Evolutionary conservation across 2,329 filamentous ascomycete species (phyloP), one percentile per base, ranked within the genome.

Genomic region (Pseudonectria foliicola): DNA sequence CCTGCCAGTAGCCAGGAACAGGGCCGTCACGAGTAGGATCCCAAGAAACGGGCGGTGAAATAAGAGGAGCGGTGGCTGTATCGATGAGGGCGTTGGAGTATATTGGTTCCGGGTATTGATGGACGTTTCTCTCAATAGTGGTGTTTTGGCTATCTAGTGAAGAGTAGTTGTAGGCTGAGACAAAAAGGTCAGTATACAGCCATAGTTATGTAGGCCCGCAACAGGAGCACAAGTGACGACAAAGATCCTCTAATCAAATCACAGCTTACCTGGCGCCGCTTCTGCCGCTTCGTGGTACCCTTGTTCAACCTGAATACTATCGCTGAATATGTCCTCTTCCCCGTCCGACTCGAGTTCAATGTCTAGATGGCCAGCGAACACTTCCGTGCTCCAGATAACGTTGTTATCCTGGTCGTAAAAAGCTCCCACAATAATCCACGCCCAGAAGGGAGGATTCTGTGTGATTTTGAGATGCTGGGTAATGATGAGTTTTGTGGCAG

Each of bases 301-400:
- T 25, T 32, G 34, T 31, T n/a, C 37, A 37, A 30, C 24, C 7
- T 31, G 33, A 24, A 27, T 40, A 31, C 25, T 35, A 13, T 40
- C 42, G 8, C 18, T 28, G 13, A 42, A 37, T 11, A 27, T 36
- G 4, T 13, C 31, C 16, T 27, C 15, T 7, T 52, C 54, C n/a
- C 46, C 41, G 35, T 52, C 50, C 16, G 50, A 52, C 15, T 52
- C 55, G 8, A 40, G 23, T 8, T 53, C 44, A 12, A 45, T 37
- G 18, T 55, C 48, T 11, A 57, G 28, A 6, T 52, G 54, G 7
- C 54, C 57, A 15, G 63, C 38, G 18, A 72, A 64, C 13, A 70
- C 36, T 49, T 71, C 61, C 1, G 58, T 65, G 29, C 67, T 69
- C 67, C 68, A 73, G 26, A 73, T 38, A 4, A 60, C 49, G 24